phyloP scores from a whole-genome alignment of 441 rosid species.

The Gossypium trilobum region DNA sequence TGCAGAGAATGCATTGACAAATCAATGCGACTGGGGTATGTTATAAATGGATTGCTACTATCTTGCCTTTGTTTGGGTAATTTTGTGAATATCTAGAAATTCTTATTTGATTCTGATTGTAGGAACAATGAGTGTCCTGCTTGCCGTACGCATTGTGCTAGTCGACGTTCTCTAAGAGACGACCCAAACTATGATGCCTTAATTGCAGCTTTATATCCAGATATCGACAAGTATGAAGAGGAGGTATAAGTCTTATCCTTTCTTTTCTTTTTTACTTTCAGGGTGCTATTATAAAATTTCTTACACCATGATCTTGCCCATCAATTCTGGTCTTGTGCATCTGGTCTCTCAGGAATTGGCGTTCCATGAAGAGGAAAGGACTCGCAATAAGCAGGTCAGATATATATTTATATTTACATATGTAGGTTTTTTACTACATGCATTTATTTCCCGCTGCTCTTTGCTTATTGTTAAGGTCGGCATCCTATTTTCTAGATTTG shows the following conservation, averaged over 20 bases:
- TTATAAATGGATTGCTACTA: neutral
- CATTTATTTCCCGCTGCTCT: slow-evolving; percentile 12
- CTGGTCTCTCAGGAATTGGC: slow-evolving; percentile 47
- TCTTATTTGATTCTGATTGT: slow-evolving; percentile 22
- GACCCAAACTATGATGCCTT: slow-evolving; percentile 87
- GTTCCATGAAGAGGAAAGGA: slow-evolving; percentile 56
- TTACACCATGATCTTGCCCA: slow-evolving; percentile 5
- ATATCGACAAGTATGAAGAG: slow-evolving; percentile 72
- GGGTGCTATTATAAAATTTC: neutral
- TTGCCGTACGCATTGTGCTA: slow-evolving; percentile 96
- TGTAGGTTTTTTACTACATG: neutral
- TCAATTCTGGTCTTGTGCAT: slow-evolving; percentile 18
- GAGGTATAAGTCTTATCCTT: slow-evolving; percentile 42
- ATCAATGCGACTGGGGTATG: slow-evolving; percentile 94
- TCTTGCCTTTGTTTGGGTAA: neutral
- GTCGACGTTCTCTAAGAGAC: slow-evolving; percentile 91
- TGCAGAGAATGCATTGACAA: slow-evolving; percentile 96
- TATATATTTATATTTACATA: neutral
- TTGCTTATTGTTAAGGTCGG: slow-evolving; percentile 6
- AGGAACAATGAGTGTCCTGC: slow-evolving; percentile 99
- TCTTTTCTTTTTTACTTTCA: slow-evolving; percentile 8
- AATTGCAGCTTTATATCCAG: slow-evolving; percentile 69
- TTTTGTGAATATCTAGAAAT: slow-evolving; percentile 9
- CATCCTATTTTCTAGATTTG: neutral
- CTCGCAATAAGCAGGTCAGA: slow-evolving; percentile 60